A percentile compares a stretch with the other conserved stretches of the same genome.
These are phyloP conservation scores for Aspergillus brasiliensis DNA, from an alignment of 2,329 filamentous ascomycete genomes.

Conservation along the genomic window DNA sequence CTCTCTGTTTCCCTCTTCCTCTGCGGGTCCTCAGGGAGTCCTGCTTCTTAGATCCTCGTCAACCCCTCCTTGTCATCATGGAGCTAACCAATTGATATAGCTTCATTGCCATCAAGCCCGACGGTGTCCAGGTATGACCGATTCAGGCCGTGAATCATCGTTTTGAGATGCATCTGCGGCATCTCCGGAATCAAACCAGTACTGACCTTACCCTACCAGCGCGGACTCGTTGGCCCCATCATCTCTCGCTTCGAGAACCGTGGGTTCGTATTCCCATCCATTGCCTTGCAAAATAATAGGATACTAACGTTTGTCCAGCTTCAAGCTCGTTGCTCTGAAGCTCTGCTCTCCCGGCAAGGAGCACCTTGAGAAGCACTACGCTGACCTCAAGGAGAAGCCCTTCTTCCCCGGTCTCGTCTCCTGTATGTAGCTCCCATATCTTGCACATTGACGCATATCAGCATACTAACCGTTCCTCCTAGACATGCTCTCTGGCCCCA, in stretches of 20 bases:
- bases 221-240: conserved; percentile 97
- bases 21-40: not conserved
- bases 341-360: conserved; percentile 83
- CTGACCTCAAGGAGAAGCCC: conserved; percentile 86
- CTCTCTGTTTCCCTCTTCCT: not conserved
- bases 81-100: conserved; percentile 55
- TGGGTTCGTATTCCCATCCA: conserved; percentile 62
- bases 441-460: not conserved
- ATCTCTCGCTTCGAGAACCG: conserved; percentile 97
- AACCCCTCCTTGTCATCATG: conserved; percentile 21
- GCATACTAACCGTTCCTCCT: conserved; percentile 24
- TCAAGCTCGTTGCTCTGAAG: conserved; percentile 99
- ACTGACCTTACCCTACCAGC: conserved; percentile 58
- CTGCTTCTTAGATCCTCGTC: not conserved
- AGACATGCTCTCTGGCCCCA: conserved; percentile 98
- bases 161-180: not conserved
- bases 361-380: conserved; percentile 98
- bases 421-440: conserved; percentile 61
- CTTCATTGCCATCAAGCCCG: conserved; percentile 99
- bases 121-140: conserved; percentile 86
- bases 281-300: not conserved
- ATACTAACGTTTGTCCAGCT: conserved; percentile 56
- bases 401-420: conserved; percentile 95
- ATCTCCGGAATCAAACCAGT: not conserved
- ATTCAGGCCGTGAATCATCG: not conserved